phyloP scores from a whole-genome alignment of 2,329 filamentous ascomycete genomes.

The Aureobasidium sp. region DNA sequence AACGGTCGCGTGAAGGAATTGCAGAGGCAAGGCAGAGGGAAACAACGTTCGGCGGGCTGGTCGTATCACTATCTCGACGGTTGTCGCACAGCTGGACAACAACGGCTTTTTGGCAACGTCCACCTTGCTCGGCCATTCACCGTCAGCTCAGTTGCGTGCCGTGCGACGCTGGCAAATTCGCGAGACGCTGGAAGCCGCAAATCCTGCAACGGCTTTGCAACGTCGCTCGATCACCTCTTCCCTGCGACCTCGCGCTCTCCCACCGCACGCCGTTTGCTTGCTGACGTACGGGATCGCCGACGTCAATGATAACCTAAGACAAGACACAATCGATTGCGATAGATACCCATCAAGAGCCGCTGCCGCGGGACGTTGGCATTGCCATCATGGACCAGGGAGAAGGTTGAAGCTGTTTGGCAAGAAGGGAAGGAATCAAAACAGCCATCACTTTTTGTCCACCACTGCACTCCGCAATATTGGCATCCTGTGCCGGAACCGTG shows the following conservation, averaged over 20 bases:
- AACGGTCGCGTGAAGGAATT: constrained; percentile 12
- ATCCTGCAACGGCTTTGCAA: constrained; percentile 13
- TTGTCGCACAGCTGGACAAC: constrained; percentile 9
- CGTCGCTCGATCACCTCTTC: constrained; percentile 6
- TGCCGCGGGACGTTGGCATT: constrained; percentile 6
- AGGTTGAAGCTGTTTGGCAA: background rate
- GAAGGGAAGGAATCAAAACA: background rate
- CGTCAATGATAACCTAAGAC: constrained; percentile 11
- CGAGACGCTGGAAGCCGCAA: constrained; percentile 6
- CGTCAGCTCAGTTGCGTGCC: constrained; percentile 5
- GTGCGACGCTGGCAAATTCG: constrained; percentile 9
- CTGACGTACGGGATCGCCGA: constrained; percentile 10
- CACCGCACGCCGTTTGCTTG: background rate
- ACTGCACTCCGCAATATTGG: background rate
- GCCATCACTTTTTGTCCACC: background rate
- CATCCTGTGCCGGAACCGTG: background rate
- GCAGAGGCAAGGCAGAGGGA: background rate
- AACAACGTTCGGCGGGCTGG: constrained; percentile 11
- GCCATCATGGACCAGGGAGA: background rate
- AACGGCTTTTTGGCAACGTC: constrained; percentile 13
- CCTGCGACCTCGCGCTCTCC: background rate
- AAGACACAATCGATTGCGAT: constrained; percentile 13
- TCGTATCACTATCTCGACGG: constrained; percentile 11
- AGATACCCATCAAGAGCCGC: background rate
- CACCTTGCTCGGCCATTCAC: constrained; percentile 1